Evolutionary conservation across 2,329 filamentous ascomycete genomes (phyloP), one percentile per base, ranked within the genome.

Genomic region (Aspergillus costaricaensis): DNA sequence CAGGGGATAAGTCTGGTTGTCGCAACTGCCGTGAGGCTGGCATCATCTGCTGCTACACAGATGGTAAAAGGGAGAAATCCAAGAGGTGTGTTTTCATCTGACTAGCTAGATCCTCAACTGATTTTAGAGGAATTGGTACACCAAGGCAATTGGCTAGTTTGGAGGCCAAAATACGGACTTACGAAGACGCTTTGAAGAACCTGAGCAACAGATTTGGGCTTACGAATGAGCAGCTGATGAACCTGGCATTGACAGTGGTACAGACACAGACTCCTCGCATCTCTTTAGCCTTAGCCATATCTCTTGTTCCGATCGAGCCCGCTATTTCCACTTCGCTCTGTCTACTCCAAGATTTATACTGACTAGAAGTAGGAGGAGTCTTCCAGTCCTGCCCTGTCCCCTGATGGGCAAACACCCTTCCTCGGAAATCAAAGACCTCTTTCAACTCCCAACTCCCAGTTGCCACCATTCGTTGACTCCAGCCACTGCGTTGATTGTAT

Each of bases 1-100:
- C 76, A 25, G 79, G 79, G 17, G 78, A 80, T 57, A 74, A 76
- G 56, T 77, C 77, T 30, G 73, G 74, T 4, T 81, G 79, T 47
- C 70, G 74, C 47, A 79, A 80, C 57, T 81, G 79, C 59, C 69
- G 73, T 48, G 77, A 80, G 54, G 74, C 75, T 50, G 76, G 75
- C n/a, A 75, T 79, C 23, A 69, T 73, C 38, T 81, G 79, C 62
- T 76, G 73, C 58, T 81, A 81, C 65, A 79, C 77, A 14, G 78
- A 79, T 67, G 78, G 78, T 5, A 81, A 80, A 66, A 68, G 78
- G 65, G 79, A 80, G 60, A 75, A 77, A 56, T 78, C 75, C 6
- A 80, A 77, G 61, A 77, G 77, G 79, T 80, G 54, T 65, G 68
- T 15, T 19, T 25, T 12, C 8, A n/a, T 32, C 39, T 30, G 21